Conservation (phyloP, 352 stramenopile species). For the Phytophthora podocarpi region DNA sequence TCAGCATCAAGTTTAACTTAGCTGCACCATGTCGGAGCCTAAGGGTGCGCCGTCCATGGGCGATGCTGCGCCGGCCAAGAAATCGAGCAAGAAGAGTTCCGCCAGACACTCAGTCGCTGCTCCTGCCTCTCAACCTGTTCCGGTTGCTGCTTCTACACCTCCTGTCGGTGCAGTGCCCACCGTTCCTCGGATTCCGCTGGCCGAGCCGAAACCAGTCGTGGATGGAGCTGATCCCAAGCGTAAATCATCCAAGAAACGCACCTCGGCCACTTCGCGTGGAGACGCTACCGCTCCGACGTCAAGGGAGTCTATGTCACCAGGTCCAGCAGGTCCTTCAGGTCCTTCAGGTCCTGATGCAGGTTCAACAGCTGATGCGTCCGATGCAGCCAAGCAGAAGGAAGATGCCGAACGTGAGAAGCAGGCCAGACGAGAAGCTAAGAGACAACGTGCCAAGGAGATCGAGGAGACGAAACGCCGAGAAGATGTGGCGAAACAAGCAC, state of each 20-base stretch:
- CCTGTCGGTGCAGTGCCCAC: constrained; percentile 26
- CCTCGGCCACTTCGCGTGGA: constrained; percentile 17
- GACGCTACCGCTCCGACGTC: not conserved
- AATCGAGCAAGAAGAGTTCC: constrained; percentile 46
- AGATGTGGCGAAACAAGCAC: constrained; percentile 49
- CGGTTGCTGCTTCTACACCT: constrained; percentile 8
- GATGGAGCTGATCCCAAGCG: constrained; percentile 39
- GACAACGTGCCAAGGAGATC: constrained; percentile 52
- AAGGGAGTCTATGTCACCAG: constrained; percentile 8
- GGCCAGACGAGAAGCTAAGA: constrained; percentile 54
- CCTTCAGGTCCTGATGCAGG: constrained; percentile 8
- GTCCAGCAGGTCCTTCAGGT: constrained; percentile 14
- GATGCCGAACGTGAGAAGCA: constrained; percentile 48
- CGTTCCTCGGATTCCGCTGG: constrained; percentile 49
- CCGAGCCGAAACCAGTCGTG: constrained; percentile 48
- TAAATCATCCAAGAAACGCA: constrained; percentile 56
- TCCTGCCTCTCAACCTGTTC: constrained; percentile 15
- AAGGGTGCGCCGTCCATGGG: constrained; percentile 26
- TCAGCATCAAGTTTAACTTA: constrained; percentile 8
- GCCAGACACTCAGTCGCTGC: constrained; percentile 14
- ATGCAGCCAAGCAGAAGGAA: constrained; percentile 41
- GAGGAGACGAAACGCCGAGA: constrained; percentile 57
- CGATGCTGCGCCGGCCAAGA: constrained; percentile 16
- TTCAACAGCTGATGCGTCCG: constrained; percentile 4
- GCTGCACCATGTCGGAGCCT: constrained; percentile 41